A percentile compares a stretch with the other conserved stretches of the same genome.
Evolutionary conservation across 2,329 filamentous ascomycete genomes (phyloP).

Genomic region (Dactylellina drechsleri): DNA sequence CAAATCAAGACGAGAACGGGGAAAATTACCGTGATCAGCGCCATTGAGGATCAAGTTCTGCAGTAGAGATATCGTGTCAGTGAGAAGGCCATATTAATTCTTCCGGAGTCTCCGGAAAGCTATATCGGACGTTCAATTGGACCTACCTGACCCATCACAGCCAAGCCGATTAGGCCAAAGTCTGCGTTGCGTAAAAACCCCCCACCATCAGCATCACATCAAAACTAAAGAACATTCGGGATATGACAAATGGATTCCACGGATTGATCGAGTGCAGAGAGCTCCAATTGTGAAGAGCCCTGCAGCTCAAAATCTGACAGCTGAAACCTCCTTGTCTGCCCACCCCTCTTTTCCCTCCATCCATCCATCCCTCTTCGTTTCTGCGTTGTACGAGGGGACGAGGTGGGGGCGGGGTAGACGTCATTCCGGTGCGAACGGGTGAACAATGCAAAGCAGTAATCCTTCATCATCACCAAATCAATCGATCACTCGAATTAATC

Average conservation of each 20-base stretch:
- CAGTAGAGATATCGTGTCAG: constrained; percentile 15
- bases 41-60: constrained; percentile 91
- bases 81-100: constrained; percentile 6
- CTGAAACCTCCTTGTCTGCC: constrained; percentile 1
- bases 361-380: constrained; percentile 6
- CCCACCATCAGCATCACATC: constrained; percentile 50
- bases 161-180: constrained; percentile 91
- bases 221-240: constrained; percentile 10
- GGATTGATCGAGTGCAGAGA: constrained; percentile 3
- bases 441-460: too few species aligned
- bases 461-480: too few species aligned
- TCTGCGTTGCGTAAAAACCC: constrained; percentile 64
- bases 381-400: constrained; percentile 3
- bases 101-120: constrained; percentile 34
- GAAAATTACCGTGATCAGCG: constrained; percentile 73
- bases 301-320: constrained; percentile 22
- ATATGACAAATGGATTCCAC: constrained; percentile 14
- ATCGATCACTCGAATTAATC: too few species aligned
- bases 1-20: neutral
- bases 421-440: constrained; percentile 24
- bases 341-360: too few species aligned
- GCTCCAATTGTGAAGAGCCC: constrained; percentile 21
- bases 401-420: constrained; percentile 51
- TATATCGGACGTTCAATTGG: constrained; percentile 62
- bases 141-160: constrained; percentile 74